These are phyloP conservation scores for Erysimum cheiri DNA, from an alignment of 441 rosid species.

Conservation along the genomic window DNA sequence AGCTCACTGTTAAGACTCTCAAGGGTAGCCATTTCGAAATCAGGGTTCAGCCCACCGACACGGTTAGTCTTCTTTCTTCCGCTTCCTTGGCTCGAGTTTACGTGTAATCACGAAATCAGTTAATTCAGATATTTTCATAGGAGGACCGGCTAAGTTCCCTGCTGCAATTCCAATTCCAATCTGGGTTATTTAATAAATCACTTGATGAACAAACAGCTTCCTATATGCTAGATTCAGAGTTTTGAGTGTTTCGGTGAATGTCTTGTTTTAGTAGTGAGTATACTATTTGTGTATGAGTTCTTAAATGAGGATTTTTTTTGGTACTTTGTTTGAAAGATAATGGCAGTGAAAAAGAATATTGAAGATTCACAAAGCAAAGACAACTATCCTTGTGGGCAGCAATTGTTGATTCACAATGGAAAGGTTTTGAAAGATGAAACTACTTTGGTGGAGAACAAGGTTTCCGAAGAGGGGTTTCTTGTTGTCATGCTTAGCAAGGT, in stretches of 20 bases:
- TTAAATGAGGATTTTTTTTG: conserved; percentile 30
- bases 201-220: conserved; percentile 9
- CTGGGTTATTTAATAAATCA: conserved; percentile 8
- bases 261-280: conserved; percentile 7
- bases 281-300: background rate
- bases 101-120: background rate
- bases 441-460: conserved; percentile 78
- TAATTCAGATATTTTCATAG: background rate
- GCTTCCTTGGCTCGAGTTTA: conserved; percentile 7
- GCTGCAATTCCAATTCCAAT: conserved; percentile 6
- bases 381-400: conserved; percentile 95
- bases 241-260: conserved; percentile 15
- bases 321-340: conserved; percentile 52
- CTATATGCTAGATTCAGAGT: conserved; percentile 20
- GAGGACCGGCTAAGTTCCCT: background rate
- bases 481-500: conserved; percentile 99
- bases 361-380: conserved; percentile 97
- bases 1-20: conserved; percentile 94
- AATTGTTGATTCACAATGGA: conserved; percentile 90
- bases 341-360: conserved; percentile 96
- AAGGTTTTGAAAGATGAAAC: conserved; percentile 98
- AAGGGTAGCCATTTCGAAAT: conserved; percentile 93
- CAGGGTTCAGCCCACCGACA: conserved; percentile 81
- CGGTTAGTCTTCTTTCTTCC: conserved; percentile 55
- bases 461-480: conserved; percentile 89